Conservation (phyloP, 1,284 basidiomycete genomes). For the Fomitopsis schrenkii region DNA sequence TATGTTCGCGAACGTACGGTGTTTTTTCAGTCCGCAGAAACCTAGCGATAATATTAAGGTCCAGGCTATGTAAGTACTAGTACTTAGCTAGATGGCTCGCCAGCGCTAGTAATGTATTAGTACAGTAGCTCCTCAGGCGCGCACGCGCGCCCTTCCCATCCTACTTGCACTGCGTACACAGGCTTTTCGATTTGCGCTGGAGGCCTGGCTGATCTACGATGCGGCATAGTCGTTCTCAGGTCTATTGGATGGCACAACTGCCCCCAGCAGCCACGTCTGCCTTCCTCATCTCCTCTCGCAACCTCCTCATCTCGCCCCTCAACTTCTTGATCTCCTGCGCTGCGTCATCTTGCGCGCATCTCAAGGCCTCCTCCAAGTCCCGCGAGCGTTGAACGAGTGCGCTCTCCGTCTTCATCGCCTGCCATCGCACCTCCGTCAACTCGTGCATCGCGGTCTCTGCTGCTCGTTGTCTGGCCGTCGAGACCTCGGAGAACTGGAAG, state of each 20-base stretch:
- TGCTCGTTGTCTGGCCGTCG: neutral
- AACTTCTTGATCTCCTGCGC: neutral
- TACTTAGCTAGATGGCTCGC: no score
- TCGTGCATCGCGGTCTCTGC: neutral
- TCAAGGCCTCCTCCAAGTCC: neutral
- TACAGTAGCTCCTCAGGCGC: no score
- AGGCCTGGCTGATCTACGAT: no score
- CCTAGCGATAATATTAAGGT: no score
- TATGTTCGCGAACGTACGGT: no score
- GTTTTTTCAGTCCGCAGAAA: no score
- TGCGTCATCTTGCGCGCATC: neutral
- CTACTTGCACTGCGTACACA: no score
- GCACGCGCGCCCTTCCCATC: no score
- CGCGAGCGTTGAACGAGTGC: neutral
- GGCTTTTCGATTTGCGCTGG: no score
- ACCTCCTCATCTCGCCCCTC: neutral
- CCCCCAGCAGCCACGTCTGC: neutral
- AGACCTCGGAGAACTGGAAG: neutral
- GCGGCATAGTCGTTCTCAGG: no score
- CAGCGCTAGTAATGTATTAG: no score
- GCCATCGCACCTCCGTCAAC: neutral
- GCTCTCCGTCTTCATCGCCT: slow-evolving; percentile 1
- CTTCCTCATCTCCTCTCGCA: neutral
- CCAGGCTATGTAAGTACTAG: no score
- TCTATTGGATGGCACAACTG: neutral